A percentile compares a stretch with the other conserved stretches of the same genome.
phyloP scores from a whole-genome alignment of 2,329 filamentous ascomycete genomes.

The Tolypocladium tundrense region DNA sequence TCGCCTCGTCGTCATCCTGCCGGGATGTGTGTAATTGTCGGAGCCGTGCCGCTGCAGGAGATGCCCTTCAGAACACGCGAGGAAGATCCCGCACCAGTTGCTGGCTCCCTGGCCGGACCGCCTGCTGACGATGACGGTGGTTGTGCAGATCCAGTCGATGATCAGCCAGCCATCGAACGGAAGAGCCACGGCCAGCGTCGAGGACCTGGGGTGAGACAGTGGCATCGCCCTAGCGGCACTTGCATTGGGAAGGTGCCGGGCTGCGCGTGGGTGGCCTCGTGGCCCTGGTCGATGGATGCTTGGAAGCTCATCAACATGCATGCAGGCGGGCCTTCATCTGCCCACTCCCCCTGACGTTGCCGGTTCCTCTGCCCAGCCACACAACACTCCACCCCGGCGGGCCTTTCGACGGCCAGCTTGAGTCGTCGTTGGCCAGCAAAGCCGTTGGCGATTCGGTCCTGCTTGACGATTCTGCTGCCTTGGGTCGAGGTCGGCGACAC shows the following conservation, averaged over 20 bases:
- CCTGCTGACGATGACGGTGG: background rate
- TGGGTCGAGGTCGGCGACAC: background rate
- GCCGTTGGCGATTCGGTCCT: background rate
- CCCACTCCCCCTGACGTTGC: background rate
- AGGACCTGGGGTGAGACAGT: background rate
- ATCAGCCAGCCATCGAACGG: background rate
- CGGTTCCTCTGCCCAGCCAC: background rate
- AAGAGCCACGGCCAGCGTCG: background rate
- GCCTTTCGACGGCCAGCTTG: background rate
- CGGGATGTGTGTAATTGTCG: background rate
- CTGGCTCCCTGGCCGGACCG: background rate
- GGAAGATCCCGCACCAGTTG: background rate
- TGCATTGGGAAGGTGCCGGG: slow-evolving; percentile 6
- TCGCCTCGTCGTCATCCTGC: background rate
- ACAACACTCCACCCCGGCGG: background rate
- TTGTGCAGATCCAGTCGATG: background rate
- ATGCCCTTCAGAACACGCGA: background rate
- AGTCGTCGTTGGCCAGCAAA: background rate
- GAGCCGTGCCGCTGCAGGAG: background rate
- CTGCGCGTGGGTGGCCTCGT: background rate
- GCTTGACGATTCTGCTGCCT: background rate
- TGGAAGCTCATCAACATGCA: background rate
- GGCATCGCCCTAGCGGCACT: slow-evolving; percentile 2
- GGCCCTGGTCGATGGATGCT: background rate
- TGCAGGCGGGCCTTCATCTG: background rate